A percentile compares a stretch with the other conserved stretches of the same genome.
Evolutionary conservation across 2,329 filamentous ascomycete genomes (phyloP).

Genomic region (Metarhizium brunneum): DNA sequence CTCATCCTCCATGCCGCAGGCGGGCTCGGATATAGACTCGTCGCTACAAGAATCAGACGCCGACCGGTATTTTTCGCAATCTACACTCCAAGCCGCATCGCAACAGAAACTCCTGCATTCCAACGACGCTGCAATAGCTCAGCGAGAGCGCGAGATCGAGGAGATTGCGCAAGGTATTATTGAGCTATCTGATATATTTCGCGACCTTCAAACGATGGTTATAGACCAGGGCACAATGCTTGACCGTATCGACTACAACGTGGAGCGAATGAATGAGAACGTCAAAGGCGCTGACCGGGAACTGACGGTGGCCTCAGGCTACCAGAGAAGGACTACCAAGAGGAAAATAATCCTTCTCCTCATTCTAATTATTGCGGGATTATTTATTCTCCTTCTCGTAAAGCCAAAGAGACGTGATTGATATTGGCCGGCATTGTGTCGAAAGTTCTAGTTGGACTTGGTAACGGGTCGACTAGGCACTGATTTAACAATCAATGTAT

Average conservation of each 20-base stretch:
- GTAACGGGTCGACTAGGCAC: slow-evolving; percentile 2
- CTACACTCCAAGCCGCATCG: slow-evolving; percentile 71
- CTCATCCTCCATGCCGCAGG: slow-evolving; percentile 40
- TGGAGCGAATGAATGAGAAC: slow-evolving; percentile 88
- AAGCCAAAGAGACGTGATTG: slow-evolving; percentile 57
- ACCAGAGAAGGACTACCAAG: slow-evolving; percentile 82
- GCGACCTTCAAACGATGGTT: slow-evolving; percentile 91
- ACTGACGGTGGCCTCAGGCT: slow-evolving; percentile 76
- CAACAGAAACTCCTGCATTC: slow-evolving; percentile 58
- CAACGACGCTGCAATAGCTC: slow-evolving; percentile 77
- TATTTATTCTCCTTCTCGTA: slow-evolving; percentile 75
- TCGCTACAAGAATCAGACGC: slow-evolving; percentile 89
- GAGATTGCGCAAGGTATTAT: slow-evolving; percentile 98
- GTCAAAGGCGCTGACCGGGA: slow-evolving; percentile 92
- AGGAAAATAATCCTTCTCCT: slow-evolving; percentile 89
- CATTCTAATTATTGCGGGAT: slow-evolving; percentile 69
- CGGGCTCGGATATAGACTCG: slow-evolving; percentile 62
- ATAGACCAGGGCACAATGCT: slow-evolving; percentile 87
- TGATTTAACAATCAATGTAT: background rate
- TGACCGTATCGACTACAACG: slow-evolving; percentile 95
- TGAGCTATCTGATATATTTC: slow-evolving; percentile 91
- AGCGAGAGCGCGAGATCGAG: slow-evolving; percentile 93
- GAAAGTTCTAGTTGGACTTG: background rate
- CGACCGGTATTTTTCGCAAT: slow-evolving; percentile 86
- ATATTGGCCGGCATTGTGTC: background rate